Evolutionary conservation across 2,329 filamentous ascomycete species (phyloP).

Genomic region (Neopestalotiopsis rosae): DNA sequence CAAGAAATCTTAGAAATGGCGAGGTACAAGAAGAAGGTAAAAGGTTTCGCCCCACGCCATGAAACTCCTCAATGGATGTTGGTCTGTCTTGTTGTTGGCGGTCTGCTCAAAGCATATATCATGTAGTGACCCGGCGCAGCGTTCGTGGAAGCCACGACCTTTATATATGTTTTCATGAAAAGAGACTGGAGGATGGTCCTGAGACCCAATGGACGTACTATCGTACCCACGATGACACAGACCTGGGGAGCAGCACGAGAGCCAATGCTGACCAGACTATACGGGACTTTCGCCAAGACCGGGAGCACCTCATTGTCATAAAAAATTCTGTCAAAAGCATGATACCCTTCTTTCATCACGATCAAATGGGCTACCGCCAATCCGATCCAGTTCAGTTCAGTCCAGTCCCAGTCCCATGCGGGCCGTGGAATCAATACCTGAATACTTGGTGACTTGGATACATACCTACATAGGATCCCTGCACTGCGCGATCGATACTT

Average conservation of each 20-base stretch:
- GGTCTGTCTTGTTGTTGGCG: not conserved
- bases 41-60: not conserved
- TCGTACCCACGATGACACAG: not conserved
- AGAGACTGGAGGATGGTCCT: not conserved
- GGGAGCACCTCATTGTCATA: constrained; percentile 14
- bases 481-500: not conserved
- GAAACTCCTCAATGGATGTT: not conserved
- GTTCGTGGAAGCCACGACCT: not conserved
- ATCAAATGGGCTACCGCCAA: constrained; percentile 3
- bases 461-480: not conserved
- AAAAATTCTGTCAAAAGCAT: constrained; percentile 20
- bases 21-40: not conserved
- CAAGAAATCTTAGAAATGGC: not conserved
- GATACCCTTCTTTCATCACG: constrained; percentile 15
- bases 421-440: not conserved
- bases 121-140: not conserved
- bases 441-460: not conserved
- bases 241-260: not conserved
- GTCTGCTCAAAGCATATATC: constrained; percentile 2
- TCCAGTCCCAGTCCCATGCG: not conserved
- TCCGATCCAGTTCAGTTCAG: too few relatives aligned
- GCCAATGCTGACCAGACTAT: not conserved
- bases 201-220: not conserved
- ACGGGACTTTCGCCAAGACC: not conserved
- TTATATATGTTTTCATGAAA: constrained; percentile 3